phyloP scores from a whole-genome alignment of 495 filamentous ascomycete genomes.

The Neurospora discreta region DNA sequence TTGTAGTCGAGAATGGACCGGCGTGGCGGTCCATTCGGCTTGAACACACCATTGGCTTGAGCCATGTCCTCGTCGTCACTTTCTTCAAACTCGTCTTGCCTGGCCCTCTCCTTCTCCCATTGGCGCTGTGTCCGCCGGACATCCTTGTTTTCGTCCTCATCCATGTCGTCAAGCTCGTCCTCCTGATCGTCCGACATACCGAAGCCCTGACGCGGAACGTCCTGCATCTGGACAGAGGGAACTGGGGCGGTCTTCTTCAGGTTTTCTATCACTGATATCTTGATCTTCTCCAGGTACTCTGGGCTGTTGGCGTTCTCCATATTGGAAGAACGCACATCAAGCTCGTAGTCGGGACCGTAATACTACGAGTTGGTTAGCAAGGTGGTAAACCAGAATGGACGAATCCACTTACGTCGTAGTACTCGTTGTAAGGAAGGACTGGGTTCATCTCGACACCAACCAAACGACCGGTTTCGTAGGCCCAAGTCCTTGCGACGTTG shows the following conservation, averaged over 20 bases:
- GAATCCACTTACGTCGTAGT: conserved; percentile 68
- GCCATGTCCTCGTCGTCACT: conserved; percentile 86
- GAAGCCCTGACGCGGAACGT: conserved; percentile 71
- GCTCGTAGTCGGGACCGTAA: conserved; percentile 91
- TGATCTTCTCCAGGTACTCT: conserved; percentile 96
- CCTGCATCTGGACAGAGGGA: conserved; percentile 89
- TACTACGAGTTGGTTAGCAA: conserved; percentile 50
- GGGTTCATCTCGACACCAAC: conserved; percentile 70
- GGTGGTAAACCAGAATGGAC: neutral
- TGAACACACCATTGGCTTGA: conserved; percentile 58
- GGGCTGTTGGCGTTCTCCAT: conserved; percentile 97
- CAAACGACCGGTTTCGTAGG: conserved; percentile 85
- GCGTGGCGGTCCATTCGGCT: conserved; percentile 47
- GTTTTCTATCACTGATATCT: conserved; percentile 82
- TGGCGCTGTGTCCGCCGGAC: conserved; percentile 69
- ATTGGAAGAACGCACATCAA: conserved; percentile 89
- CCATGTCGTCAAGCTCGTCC: conserved; percentile 75
- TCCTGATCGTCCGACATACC: conserved; percentile 73
- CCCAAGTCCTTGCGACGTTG: conserved; percentile 95
- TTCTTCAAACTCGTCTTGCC: conserved; percentile 67
- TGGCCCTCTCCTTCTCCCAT: conserved; percentile 67
- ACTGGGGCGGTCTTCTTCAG: conserved; percentile 77
- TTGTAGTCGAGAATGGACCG: conserved; percentile 61
- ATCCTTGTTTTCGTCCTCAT: conserved; percentile 87
- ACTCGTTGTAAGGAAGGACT: conserved; percentile 92